Conservation (phyloP, 129 eudicot genomes). For the Apium graveolens region DNA sequence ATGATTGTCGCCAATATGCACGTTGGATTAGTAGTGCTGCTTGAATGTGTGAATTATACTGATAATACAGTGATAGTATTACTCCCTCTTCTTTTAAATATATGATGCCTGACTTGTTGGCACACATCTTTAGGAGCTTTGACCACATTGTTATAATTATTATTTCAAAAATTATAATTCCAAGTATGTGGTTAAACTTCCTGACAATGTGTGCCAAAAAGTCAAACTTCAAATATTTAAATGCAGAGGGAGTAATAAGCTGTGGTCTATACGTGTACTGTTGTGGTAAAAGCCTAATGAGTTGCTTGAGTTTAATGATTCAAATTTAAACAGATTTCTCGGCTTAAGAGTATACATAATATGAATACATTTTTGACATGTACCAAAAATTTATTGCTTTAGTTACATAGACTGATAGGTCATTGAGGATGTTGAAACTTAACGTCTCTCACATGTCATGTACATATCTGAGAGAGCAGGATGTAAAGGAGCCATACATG, state of each 20-base stretch:
- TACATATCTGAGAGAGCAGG: too few species aligned
- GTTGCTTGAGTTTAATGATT: not conserved
- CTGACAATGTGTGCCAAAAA: too few species aligned
- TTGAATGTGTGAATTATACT: not conserved
- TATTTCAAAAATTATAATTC: too few species aligned
- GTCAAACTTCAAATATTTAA: too few species aligned
- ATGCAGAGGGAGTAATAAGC: too few species aligned
- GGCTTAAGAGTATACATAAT: not conserved
- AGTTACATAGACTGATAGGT: not conserved
- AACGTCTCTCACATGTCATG: not conserved
- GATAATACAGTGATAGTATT: not conserved
- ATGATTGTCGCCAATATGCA: not conserved
- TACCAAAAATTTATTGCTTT: not conserved
- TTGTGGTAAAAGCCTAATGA: not conserved
- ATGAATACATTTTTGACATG: not conserved
- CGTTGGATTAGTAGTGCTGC: not conserved
- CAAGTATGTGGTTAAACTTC: too few species aligned
- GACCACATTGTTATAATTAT: too few species aligned
- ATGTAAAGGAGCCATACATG: not conserved
- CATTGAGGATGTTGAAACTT: not conserved
- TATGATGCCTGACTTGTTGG: too few species aligned
- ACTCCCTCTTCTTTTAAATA: too few species aligned
- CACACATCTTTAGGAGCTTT: too few species aligned
- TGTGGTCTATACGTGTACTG: not conserved
- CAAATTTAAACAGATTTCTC: not conserved